Conservation (phyloP, 345 rosid genomes). For the Gossypium bickii region DNA sequence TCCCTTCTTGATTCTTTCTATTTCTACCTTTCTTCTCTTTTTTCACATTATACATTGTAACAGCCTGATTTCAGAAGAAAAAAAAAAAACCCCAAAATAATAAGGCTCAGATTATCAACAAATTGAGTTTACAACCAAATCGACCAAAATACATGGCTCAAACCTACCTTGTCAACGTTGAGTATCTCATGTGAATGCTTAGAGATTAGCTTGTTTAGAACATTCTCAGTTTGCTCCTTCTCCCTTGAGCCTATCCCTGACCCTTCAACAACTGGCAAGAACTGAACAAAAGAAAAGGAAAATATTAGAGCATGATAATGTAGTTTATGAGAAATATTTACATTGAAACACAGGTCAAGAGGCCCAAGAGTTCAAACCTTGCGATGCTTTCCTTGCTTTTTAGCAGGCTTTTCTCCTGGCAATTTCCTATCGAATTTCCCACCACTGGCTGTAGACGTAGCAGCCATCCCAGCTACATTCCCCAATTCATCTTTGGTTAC, state of each 20-base stretch:
- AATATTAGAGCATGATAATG: not conserved
- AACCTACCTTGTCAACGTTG: slow-evolving; percentile 66
- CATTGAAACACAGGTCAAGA: not conserved
- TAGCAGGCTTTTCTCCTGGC: slow-evolving; percentile 74
- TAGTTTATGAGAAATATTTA: not conserved
- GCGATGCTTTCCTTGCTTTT: slow-evolving; percentile 74
- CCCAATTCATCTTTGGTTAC: slow-evolving; percentile 66
- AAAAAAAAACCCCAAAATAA: not conserved
- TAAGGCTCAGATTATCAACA: not conserved
- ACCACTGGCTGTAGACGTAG: slow-evolving; percentile 95
- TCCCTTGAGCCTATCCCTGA: slow-evolving; percentile 54
- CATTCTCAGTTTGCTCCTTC: slow-evolving; percentile 76
- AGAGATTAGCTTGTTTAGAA: slow-evolving; percentile 69
- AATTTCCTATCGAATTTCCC: slow-evolving; percentile 94
- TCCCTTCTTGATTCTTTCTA: slow-evolving; percentile 31
- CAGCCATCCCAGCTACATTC: slow-evolving; percentile 83
- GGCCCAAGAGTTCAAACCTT: slow-evolving; percentile 45
- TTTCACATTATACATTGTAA: slow-evolving; percentile 71
- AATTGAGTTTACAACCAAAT: not conserved
- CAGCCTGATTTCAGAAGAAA: slow-evolving; percentile 47
- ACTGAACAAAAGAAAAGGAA: slow-evolving; percentile 33
- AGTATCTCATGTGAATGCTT: slow-evolving; percentile 85
- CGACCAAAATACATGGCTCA: not conserved
- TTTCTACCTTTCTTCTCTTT: slow-evolving; percentile 50
- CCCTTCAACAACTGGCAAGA: slow-evolving; percentile 72